phyloP scores from a whole-genome alignment of 805 yeast genomes.

The Saccharomycopsis fermentans region DNA sequence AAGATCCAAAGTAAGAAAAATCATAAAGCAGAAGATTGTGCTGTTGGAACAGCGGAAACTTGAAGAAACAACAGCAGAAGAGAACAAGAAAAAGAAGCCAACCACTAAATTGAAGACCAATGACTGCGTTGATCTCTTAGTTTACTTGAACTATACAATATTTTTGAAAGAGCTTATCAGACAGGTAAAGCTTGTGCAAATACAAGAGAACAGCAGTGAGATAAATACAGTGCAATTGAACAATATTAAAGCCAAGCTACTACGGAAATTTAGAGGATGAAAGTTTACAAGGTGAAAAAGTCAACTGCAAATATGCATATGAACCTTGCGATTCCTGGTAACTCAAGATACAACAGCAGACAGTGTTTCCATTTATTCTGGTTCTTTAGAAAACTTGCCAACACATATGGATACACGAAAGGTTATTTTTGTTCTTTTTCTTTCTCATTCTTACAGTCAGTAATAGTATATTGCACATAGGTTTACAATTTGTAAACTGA shows the following conservation, averaged over 20 bases:
- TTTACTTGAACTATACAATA: constrained; percentile 15
- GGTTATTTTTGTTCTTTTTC: too few relatives aligned
- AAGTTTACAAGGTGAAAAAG: too few relatives aligned
- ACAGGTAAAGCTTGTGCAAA: constrained; percentile 9
- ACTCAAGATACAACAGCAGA: too few relatives aligned
- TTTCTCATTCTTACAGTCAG: too few relatives aligned
- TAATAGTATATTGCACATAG: too few relatives aligned
- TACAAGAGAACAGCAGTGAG: constrained; percentile 9
- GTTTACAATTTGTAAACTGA: too few relatives aligned
- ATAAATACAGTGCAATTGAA: constrained; percentile 14
- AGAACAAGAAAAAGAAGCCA: neutral
- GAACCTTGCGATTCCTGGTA: neutral
- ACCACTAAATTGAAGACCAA: constrained; percentile 1
- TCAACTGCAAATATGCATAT: too few relatives aligned
- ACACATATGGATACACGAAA: too few relatives aligned
- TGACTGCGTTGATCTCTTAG: constrained; percentile 14
- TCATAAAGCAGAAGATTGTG: constrained; percentile 4
- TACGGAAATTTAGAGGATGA: constrained; percentile 16
- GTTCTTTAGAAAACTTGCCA: too few relatives aligned
- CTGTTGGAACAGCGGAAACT: neutral
- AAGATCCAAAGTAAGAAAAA: constrained; percentile 7
- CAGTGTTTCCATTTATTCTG: too few relatives aligned
- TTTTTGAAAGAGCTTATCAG: constrained; percentile 11
- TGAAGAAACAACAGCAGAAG: neutral
- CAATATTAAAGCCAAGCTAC: constrained; percentile 8